A percentile compares a stretch with the other conserved stretches of the same genome.
These are phyloP conservation scores for Phaeosphaeriaceae sp. DNA, from an alignment of 2,329 filamentous ascomycete genomes.

Conservation along the genomic window DNA sequence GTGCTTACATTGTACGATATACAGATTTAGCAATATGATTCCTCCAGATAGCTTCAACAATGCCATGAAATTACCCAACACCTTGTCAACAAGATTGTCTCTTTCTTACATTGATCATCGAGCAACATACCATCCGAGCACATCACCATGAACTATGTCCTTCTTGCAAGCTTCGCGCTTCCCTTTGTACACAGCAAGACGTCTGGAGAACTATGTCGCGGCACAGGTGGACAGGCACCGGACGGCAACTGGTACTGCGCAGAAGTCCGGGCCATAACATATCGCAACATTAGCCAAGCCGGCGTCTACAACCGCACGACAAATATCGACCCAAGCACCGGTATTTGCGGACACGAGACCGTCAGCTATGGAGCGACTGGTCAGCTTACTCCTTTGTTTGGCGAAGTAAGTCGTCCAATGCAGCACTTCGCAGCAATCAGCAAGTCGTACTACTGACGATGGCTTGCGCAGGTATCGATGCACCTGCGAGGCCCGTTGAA, in stretches of 20 bases:
- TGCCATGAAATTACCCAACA: not conserved
- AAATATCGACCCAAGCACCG: constrained; percentile 64
- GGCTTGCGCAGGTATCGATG: constrained; percentile 66
- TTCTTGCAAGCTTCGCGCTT: constrained; percentile 17
- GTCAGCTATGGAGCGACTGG: constrained; percentile 67
- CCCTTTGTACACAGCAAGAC: constrained; percentile 32
- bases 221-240: constrained; percentile 40
- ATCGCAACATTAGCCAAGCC: constrained; percentile 65
- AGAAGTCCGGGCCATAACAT: constrained; percentile 71
- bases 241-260: constrained; percentile 73
- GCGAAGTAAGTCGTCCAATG: constrained; percentile 65
- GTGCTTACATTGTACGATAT: not conserved
- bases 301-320: constrained; percentile 73
- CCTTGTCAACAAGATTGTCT: not conserved
- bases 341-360: constrained; percentile 62
- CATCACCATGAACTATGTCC: constrained; percentile 29
- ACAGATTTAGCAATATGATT: not conserved
- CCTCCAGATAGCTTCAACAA: not conserved
- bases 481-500: constrained; percentile 76
- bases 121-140: constrained; percentile 3
- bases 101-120: not conserved
- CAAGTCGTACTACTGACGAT: not conserved
- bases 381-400: constrained; percentile 71
- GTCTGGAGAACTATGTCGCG: constrained; percentile 42
- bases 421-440: not conserved